These are phyloP conservation scores for Nymphaea thermarum DNA, from an alignment of 164 flowering plant species.

Conservation along the genomic window DNA sequence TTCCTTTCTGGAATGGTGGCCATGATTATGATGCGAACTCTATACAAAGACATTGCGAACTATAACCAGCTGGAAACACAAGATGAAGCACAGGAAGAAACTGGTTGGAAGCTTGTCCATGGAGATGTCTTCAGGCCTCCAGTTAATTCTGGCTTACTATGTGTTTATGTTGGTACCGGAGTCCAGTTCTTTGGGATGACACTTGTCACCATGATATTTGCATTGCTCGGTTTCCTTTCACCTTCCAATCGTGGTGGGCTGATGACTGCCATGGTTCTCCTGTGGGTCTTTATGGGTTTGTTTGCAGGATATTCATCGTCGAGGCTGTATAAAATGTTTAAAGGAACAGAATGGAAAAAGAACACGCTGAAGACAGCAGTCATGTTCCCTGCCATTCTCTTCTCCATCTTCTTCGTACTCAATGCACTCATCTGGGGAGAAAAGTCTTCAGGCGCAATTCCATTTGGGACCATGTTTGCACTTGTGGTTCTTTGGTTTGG, in stretches of 20 bases:
- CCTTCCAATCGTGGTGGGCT: slow-evolving; percentile 36
- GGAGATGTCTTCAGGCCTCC: slow-evolving; percentile 38
- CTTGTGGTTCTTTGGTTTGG: slow-evolving; percentile 34
- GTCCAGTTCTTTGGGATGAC: slow-evolving; percentile 38
- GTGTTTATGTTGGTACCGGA: slow-evolving; percentile 39
- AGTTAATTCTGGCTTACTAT: slow-evolving; percentile 23
- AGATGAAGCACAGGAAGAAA: slow-evolving; percentile 39
- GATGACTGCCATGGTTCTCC: slow-evolving; percentile 37
- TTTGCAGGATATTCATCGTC: slow-evolving; percentile 31
- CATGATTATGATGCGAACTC: slow-evolving; percentile 47
- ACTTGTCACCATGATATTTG: slow-evolving; percentile 42
- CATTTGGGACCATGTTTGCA: slow-evolving; percentile 37
- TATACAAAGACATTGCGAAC: slow-evolving; percentile 35
- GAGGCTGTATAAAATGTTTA: slow-evolving; percentile 30
- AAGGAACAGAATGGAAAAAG: slow-evolving; percentile 31
- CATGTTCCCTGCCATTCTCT: slow-evolving; percentile 31
- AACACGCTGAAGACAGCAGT: slow-evolving; percentile 26
- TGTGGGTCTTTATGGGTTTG: slow-evolving; percentile 41
- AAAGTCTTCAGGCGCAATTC: slow-evolving; percentile 33
- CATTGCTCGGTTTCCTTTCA: slow-evolving; percentile 35
- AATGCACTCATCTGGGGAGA: slow-evolving; percentile 37
- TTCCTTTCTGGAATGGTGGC: slow-evolving; percentile 47
- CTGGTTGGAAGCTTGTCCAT: slow-evolving; percentile 33
- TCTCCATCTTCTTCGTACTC: slow-evolving; percentile 26
- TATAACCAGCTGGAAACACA: slow-evolving; percentile 40